Base-by-base conservation (phyloP, 1,139 yeast species). In the Kodamaea ohmeri region DNA sequence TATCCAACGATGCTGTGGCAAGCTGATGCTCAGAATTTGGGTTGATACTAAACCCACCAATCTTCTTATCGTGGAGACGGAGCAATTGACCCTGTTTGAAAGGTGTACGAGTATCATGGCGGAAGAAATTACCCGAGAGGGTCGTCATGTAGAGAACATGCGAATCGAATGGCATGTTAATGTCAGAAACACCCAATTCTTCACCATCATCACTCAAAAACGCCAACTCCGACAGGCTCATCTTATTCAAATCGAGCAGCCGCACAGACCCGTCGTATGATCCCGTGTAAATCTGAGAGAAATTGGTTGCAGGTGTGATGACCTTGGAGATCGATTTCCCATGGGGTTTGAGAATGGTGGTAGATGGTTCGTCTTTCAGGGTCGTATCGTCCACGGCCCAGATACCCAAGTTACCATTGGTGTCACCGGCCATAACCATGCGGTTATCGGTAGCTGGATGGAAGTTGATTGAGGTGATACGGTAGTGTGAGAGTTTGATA, bases 221-320 rank as follows among this genome's bases (percentile, higher is more conserved):
- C 2, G 75, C 57, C 2, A 80, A 58, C 45, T 87, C 94, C 2
- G 72, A 56, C 6, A 89, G 77, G 30, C 73, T 62, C 42, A 81
- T 69, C 34, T 76, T 76, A 31, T 71, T 67, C 42, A 92, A 60
- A 55, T 92, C 96, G 42, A 88, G 66, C 24, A 71, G 61, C 39
- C 97, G 67, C 4, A 90, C 72, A 0, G 94, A 80, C 0, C 97
- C 96, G 60, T 92, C 98, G 55, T 90, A 90, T 1, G 95, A 82
- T 7, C 83, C 72, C 0, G 94, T 78, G 32, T 79, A 72, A 1
- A 90, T 68, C 45, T 76, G 75, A 22, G 77, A 67, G 4, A 79
- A 73, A 19, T 73, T 63, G 4, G 61, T 60, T 0, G 71, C 61
- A 22, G 79, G 77, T 21, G 85, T 71, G 8, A 72, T 63, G 19